Conservation (phyloP, 495 filamentous ascomycete species). For the Xylaria acuta region DNA sequence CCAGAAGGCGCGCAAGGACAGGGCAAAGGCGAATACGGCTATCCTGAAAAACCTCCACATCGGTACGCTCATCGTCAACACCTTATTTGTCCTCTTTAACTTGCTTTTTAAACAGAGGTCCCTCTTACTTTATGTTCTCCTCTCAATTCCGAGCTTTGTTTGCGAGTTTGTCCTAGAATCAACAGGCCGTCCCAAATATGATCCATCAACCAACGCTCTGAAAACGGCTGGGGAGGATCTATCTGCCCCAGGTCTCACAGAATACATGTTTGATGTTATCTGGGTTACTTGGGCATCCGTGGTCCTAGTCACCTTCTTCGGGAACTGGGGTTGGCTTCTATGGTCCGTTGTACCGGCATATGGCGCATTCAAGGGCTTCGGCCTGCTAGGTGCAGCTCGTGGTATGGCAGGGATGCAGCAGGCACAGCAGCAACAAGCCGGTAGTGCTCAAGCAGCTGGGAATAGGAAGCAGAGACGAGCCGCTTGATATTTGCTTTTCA, state of each 20-base stretch:
- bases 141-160: slow-evolving; percentile 74
- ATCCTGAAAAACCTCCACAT: slow-evolving; percentile 80
- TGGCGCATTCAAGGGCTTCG: slow-evolving; percentile 71
- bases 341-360: slow-evolving; percentile 74
- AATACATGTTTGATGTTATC: slow-evolving; percentile 96
- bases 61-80: slow-evolving; percentile 71
- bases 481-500: slow-evolving; percentile 31
- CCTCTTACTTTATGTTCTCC: slow-evolving; percentile 70
- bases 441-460: slow-evolving; percentile 43
- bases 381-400: slow-evolving; percentile 67
- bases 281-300: slow-evolving; percentile 87
- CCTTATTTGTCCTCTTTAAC: slow-evolving; percentile 73
- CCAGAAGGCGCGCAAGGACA: slow-evolving; percentile 95
- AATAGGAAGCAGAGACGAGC: slow-evolving; percentile 59
- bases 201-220: slow-evolving; percentile 66
- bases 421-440: slow-evolving; percentile 41
- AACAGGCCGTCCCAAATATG: slow-evolving; percentile 77
- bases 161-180: slow-evolving; percentile 86
- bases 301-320: slow-evolving; percentile 67
- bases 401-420: slow-evolving; percentile 64
- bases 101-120: slow-evolving; percentile 72
- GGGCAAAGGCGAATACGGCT: slow-evolving; percentile 78
- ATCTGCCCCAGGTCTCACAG: slow-evolving; percentile 84
- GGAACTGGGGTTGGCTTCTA: slow-evolving; percentile 79
- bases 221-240: slow-evolving; percentile 85